A percentile compares a stretch with the other conserved stretches of the same genome.
These are phyloP conservation scores for Yamadazyma blattariae DNA, from an alignment of 1,139 yeast species.

Conservation along the genomic window DNA sequence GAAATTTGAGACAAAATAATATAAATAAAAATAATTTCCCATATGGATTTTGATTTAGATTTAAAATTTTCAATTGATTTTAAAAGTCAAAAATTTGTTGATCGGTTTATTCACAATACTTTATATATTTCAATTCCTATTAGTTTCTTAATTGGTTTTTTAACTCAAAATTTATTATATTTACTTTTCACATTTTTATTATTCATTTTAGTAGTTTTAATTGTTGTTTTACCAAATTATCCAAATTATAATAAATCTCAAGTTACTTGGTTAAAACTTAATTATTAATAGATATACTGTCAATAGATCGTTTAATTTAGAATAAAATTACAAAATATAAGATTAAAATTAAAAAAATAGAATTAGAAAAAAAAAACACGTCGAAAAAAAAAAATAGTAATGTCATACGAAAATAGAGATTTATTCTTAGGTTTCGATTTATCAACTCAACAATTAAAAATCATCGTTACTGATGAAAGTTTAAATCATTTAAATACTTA, in stretches of 20 bases:
- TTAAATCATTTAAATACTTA: slow-evolving; percentile 56
- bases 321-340: no score
- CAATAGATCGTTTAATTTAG: no score
- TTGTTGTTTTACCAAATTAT: slow-evolving; percentile 55
- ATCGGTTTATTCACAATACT: slow-evolving; percentile 19
- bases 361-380: no score
- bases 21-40: no score
- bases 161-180: slow-evolving; percentile 35
- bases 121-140: slow-evolving; percentile 24
- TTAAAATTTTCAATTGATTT: slow-evolving; percentile 63
- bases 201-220: slow-evolving; percentile 29
- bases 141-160: slow-evolving; percentile 45
- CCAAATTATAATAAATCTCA: slow-evolving; percentile 49
- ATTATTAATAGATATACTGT: slow-evolving; percentile 18
- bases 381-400: no score
- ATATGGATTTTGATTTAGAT: slow-evolving; percentile 9
- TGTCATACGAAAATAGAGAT: slow-evolving; percentile 15
- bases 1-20: no score
- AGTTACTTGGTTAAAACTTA: slow-evolving; percentile 36
- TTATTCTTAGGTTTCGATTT: slow-evolving; percentile 75
- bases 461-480: slow-evolving; percentile 58
- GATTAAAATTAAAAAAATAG: no score
- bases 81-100: slow-evolving; percentile 52
- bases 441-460: slow-evolving; percentile 86
- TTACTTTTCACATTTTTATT: slow-evolving; percentile 36